Conservation (phyloP, 2,329 filamentous ascomycete genomes). For the Aspergillus jensenii region DNA sequence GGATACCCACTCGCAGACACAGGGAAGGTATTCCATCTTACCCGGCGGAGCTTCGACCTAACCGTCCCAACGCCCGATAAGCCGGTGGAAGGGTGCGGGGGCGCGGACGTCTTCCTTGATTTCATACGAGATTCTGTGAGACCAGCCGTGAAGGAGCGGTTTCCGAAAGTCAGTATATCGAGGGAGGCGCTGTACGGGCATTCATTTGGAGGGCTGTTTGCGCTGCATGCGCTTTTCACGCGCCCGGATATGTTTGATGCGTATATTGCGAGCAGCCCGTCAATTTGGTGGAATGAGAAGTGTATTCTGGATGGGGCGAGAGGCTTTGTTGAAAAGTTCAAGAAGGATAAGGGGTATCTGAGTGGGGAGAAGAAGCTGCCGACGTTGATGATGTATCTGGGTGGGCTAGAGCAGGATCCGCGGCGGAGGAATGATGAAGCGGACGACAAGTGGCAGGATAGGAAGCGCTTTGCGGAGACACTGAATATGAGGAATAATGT, state of each 20-base stretch:
- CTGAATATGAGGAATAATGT: constrained; percentile 27
- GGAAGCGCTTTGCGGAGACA: constrained; percentile 16
- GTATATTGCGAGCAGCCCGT: constrained; percentile 50
- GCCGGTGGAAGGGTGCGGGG: constrained; percentile 3
- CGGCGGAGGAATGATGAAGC: constrained; percentile 30
- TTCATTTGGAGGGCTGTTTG: constrained; percentile 52
- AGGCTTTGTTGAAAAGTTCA: constrained; percentile 22
- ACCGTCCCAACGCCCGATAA: neutral
- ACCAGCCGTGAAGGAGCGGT: neutral
- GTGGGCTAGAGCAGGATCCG: constrained; percentile 35
- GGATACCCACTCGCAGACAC: constrained; percentile 18
- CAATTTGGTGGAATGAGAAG: constrained; percentile 49
- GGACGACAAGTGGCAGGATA: constrained; percentile 31
- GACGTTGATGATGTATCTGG: constrained; percentile 25
- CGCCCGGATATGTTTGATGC: constrained; percentile 45
- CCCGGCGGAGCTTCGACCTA: constrained; percentile 6
- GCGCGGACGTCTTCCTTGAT: constrained; percentile 9
- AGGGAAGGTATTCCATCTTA: constrained; percentile 3
- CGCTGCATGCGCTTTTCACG: constrained; percentile 47
- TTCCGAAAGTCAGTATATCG: constrained; percentile 17
- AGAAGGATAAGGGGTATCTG: too few species aligned
- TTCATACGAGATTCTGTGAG: constrained; percentile 2
- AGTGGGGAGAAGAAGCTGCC: constrained; percentile 20
- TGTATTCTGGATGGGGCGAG: constrained; percentile 40
- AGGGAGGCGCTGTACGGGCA: constrained; percentile 52